These are phyloP conservation scores for Emmonsia crescens DNA, from an alignment of 2,329 filamentous ascomycete genomes.

Conservation along the genomic window DNA sequence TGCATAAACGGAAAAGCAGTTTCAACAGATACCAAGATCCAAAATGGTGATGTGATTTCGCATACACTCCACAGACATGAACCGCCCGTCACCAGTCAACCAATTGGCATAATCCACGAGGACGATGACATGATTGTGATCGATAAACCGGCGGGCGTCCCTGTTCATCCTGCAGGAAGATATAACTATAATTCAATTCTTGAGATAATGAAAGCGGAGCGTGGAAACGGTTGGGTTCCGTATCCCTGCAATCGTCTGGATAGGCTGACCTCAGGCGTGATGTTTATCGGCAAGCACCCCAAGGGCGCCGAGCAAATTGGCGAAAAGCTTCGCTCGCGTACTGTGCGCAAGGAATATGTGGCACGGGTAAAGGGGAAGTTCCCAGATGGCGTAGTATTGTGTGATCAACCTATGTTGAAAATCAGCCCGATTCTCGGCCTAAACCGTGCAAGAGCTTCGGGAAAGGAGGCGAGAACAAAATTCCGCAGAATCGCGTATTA, in stretches of 20 bases:
- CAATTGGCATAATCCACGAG: constrained; percentile 77
- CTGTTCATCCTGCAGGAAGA: constrained; percentile 86
- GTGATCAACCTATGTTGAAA: constrained; percentile 84
- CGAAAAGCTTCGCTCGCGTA: constrained; percentile 64
- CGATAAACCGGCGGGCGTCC: constrained; percentile 89
- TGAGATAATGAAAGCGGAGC: constrained; percentile 80
- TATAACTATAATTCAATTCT: constrained; percentile 94
- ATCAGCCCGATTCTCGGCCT: constrained; percentile 92
- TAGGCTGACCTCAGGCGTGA: constrained; percentile 85
- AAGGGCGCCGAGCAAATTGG: constrained; percentile 68
- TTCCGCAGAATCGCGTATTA: constrained; percentile 94
- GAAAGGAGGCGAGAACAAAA: constrained; percentile 79
- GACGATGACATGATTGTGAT: constrained; percentile 91
- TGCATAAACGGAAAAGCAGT: constrained; percentile 67
- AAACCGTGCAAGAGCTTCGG: constrained; percentile 87
- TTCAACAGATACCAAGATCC: constrained; percentile 56
- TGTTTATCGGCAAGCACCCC: constrained; percentile 89
- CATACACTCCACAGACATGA: constrained; percentile 95
- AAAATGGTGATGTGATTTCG: constrained; percentile 82
- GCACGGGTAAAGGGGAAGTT: constrained; percentile 86
- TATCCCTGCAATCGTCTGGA: constrained; percentile 87
- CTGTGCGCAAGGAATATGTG: constrained; percentile 89
- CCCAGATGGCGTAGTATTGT: constrained; percentile 80
- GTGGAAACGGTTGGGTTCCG: constrained; percentile 48
- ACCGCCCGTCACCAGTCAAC: constrained; percentile 73